phyloP scores from a whole-genome alignment of 2,329 filamentous ascomycete genomes.

The Curvularia hawaiiensis region DNA sequence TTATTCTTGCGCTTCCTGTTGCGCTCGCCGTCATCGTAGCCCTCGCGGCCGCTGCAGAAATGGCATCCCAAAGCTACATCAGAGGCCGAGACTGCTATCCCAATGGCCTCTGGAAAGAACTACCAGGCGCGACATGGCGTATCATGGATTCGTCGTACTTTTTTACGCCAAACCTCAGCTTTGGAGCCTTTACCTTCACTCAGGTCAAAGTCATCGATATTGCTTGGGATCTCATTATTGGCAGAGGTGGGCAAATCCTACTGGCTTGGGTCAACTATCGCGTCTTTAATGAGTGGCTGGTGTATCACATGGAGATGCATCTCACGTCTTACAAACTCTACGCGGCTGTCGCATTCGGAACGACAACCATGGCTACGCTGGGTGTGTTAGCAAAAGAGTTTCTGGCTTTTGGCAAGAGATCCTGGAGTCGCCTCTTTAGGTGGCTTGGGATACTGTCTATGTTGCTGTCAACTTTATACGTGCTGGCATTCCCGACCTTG shows the following conservation, averaged over 20 bases:
- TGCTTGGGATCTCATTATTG: slow-evolving; percentile 46
- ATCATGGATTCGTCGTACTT: slow-evolving; percentile 45
- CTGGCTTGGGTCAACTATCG: slow-evolving; percentile 43
- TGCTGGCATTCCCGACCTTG: slow-evolving; percentile 45
- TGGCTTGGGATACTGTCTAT: slow-evolving; percentile 41
- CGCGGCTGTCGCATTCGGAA: slow-evolving; percentile 34
- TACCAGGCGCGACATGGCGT: slow-evolving; percentile 35
- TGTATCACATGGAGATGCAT: slow-evolving; percentile 44
- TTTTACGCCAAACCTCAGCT: slow-evolving; percentile 40
- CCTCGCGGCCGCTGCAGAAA: slow-evolving; percentile 37
- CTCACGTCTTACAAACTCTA: slow-evolving; percentile 40
- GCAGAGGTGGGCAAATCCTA: slow-evolving; percentile 43
- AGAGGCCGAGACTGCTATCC: slow-evolving; percentile 37
- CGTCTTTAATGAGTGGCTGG: slow-evolving; percentile 46
- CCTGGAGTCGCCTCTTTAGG: slow-evolving; percentile 37
- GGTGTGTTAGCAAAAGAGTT: slow-evolving; percentile 40
- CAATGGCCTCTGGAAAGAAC: slow-evolving; percentile 40
- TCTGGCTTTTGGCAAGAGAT: slow-evolving; percentile 27
- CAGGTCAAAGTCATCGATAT: slow-evolving; percentile 47
- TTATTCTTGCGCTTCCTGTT: slow-evolving; percentile 28
- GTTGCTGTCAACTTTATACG: slow-evolving; percentile 40
- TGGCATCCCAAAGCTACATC: slow-evolving; percentile 35
- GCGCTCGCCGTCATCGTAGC: slow-evolving; percentile 32
- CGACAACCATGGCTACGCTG: slow-evolving; percentile 37
- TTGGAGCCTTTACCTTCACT: slow-evolving; percentile 43